A percentile compares a stretch with the other conserved stretches of the same genome.
Conservation (phyloP, 352 stramenopile species). For the Aphanomyces invadans region DNA sequence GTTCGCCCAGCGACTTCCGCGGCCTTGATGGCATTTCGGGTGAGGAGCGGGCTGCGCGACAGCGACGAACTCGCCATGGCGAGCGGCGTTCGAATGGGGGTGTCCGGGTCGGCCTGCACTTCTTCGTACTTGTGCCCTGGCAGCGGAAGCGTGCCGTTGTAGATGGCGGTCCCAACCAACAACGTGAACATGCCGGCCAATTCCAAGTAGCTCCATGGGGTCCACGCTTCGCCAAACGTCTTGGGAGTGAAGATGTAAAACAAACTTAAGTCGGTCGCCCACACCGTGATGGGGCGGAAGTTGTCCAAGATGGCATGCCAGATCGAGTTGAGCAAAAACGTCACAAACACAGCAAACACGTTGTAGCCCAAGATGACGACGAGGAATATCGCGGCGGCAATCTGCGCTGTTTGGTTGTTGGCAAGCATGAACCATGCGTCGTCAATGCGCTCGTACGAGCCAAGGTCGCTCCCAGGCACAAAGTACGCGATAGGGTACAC, state of each 20-base stretch:
- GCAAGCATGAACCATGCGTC: constrained; percentile 66
- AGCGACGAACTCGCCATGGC: constrained; percentile 48
- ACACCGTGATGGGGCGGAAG: constrained; percentile 95
- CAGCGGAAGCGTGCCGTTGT: constrained; percentile 88
- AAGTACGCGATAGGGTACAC: constrained; percentile 91
- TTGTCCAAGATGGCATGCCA: constrained; percentile 98
- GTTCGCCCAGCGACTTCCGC: constrained; percentile 71
- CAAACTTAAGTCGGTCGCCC: constrained; percentile 91
- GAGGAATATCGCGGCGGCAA: constrained; percentile 82
- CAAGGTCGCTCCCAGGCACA: constrained; percentile 88
- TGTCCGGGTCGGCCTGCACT: constrained; percentile 51
- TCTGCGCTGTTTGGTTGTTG: constrained; percentile 54
- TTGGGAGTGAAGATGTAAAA: constrained; percentile 92
- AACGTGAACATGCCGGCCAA: constrained; percentile 90
- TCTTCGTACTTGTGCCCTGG: constrained; percentile 73
- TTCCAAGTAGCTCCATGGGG: constrained; percentile 91
- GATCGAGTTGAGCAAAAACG: constrained; percentile 93
- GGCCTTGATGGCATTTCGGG: constrained; percentile 73
- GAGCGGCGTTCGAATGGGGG: constrained; percentile 58
- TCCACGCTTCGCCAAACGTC: constrained; percentile 93
- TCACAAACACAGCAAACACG: constrained; percentile 95
- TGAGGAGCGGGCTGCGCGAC: constrained; percentile 67
- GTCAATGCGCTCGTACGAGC: constrained; percentile 90
- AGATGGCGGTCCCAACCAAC: constrained; percentile 93
- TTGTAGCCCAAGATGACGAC: constrained; percentile 95